Evolutionary conservation across 371 early-diverging fungal genomes (phyloP), one percentile per base, ranked within the genome.

Genomic region (Apophysomyces ossiformis): DNA sequence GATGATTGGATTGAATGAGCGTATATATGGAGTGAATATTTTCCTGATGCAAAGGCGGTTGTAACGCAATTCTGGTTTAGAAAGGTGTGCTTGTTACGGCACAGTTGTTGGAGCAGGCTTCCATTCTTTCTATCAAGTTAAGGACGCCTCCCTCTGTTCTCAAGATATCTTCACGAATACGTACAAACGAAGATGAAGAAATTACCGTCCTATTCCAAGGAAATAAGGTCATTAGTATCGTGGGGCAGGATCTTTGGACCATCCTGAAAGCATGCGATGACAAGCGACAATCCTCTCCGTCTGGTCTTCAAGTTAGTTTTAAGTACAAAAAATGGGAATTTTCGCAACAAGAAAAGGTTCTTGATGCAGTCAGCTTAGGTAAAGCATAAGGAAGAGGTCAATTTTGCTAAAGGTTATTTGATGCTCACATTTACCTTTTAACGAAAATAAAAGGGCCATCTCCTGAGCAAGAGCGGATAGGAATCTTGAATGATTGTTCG

Each of bases 211-310:
- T 88, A 12, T 86, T 85, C 58, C 69, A 79, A 46, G 78, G 74
- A 15, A 84, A 83, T 26, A 73, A 72, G 6, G 84, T 86, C 7
- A 85, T 88, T 4, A 84, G 85, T 45, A 86, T 88, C 37, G 85
- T 86, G 32, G 88, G 88, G 7, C 86, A 88, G 32, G 85, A 84
- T 61, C 67, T 88, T 4, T 88, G 88, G 88, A 82, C 84, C 69
- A 86, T 82, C 13, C 69, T 88, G 12, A 69, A 86, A 6, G 79
- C 85, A 12, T 88, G 85, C 37, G 85, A 78, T 47, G 81, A 80
- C 37, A 79, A 81, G 46, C 50, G 73, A 26, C 32, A 26, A 26
- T 26, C 32, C 32, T 26, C 32, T 26, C 2, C 32, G 32, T 26
- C 32, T 26, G 32, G 32, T 2, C 32, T 26, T 26, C 32, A 26